These are phyloP conservation scores for Mollisia scopiformis DNA, from an alignment of 2,329 filamentous ascomycete genomes.

Conservation along the genomic window DNA sequence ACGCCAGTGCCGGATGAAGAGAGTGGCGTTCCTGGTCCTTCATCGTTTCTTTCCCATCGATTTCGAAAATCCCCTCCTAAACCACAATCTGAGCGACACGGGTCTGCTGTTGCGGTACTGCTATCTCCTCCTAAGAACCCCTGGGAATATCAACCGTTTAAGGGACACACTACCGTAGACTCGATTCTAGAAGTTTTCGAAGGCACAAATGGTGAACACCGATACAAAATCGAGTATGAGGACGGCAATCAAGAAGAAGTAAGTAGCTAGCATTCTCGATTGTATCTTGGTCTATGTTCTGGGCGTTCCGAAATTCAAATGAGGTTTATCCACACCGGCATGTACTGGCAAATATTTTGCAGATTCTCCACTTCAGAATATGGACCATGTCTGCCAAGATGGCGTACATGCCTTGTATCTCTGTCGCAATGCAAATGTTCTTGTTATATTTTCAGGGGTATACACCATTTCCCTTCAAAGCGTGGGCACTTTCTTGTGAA, in stretches of 20 bases:
- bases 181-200: slow-evolving; percentile 30
- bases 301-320: neutral
- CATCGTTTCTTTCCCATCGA: slow-evolving; percentile 28
- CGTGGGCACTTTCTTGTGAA: too few relatives aligned
- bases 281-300: too few relatives aligned
- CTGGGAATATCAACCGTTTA: slow-evolving; percentile 34
- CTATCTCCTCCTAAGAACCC: slow-evolving; percentile 29
- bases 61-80: slow-evolving; percentile 23
- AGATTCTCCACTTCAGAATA: too few relatives aligned
- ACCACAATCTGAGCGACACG: slow-evolving; percentile 2
- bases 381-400: too few relatives aligned
- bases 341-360: too few relatives aligned
- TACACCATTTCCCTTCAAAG: too few relatives aligned
- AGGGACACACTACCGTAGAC: slow-evolving; percentile 35
- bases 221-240: slow-evolving; percentile 37
- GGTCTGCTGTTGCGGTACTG: slow-evolving; percentile 28
- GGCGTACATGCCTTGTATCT: too few relatives aligned
- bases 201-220: slow-evolving; percentile 18
- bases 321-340: too few relatives aligned
- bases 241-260: slow-evolving; percentile 37
- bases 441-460: too few relatives aligned
- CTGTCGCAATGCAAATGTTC: too few relatives aligned
- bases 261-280: too few relatives aligned
- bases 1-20: slow-evolving; percentile 14
- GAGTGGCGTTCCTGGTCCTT: slow-evolving; percentile 16